Evolutionary conservation across 139 green algal genomes (phyloP), one percentile per base, ranked within the genome.

Genomic region (Auxenochlorella pyrenoidosa): DNA sequence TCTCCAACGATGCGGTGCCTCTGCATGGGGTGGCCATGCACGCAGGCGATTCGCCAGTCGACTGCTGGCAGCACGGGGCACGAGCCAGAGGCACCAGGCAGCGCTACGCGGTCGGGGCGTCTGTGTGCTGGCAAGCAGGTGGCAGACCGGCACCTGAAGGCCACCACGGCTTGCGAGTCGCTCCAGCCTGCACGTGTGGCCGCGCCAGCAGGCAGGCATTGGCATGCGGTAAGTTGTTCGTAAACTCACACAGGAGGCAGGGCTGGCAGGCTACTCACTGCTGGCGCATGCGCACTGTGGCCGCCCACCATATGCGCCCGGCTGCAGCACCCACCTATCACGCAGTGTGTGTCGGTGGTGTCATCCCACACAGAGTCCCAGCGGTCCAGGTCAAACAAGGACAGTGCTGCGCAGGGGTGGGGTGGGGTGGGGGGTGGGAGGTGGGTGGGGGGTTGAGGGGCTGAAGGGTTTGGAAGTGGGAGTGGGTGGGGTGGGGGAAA

Each of bases 301-400:
- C n/a, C n/a, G n/a, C n/a, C n/a, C n/a, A n/a, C n/a, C n/a, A n/a
- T n/a, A n/a, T n/a, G n/a, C n/a, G n/a, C 47, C 8, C 47, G 10
- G 54, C 54, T 63, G 54, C 54, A 2, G 54, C 47, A 13, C 54
- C 54, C 18, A 63, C 54, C 82, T 10, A 86, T 22, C 32, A 65
- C 82, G 12, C 26, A 40, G 82, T 86, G 82, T 22, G 82, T 86
- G 66, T 86, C 82, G 15, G 82, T 86, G 28, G 26, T 41, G 28
- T 86, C 82, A 44, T 86, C 82, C 82, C 66, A 78, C 43, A 79
- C 47, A 0, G 66, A 79, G 32, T 68, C 43, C n/a, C 19, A 41
- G 12, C 68, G 44, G 15, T 79, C 28, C 18, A 86, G 66, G 22
- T 66, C 66, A 30, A 58, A 86, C 32, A 86, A 66, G 13, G n/a